Conservation (phyloP, 495 filamentous ascomycete species). For the Penicillium alfredii region DNA sequence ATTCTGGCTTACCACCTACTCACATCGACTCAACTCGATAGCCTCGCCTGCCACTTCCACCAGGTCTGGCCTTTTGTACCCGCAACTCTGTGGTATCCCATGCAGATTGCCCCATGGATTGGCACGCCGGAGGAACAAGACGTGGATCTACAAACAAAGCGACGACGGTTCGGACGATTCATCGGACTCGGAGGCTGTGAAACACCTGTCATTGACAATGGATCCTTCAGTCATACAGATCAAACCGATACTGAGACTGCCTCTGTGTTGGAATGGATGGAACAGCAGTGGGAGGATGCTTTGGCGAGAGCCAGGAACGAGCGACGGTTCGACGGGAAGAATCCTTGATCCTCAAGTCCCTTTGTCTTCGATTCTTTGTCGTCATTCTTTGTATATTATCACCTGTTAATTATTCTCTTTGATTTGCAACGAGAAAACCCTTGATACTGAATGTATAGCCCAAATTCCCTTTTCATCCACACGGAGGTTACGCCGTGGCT, state of each 20-base stretch:
- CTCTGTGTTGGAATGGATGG: constrained; percentile 19
- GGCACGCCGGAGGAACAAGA: constrained; percentile 15
- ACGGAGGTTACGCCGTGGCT: too few relatives aligned
- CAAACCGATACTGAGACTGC: constrained; percentile 8
- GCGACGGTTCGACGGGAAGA: background rate
- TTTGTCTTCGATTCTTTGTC: too few relatives aligned
- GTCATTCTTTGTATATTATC: too few relatives aligned
- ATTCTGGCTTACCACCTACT: constrained; percentile 70
- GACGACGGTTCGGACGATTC: constrained; percentile 57
- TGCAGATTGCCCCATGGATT: constrained; percentile 39
- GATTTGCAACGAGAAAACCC: too few relatives aligned
- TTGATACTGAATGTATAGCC: too few relatives aligned
- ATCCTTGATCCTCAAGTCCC: too few relatives aligned
- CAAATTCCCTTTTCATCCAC: too few relatives aligned
- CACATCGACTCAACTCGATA: constrained; percentile 62
- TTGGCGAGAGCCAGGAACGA: constrained; percentile 28
- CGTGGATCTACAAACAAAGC: constrained; percentile 51
- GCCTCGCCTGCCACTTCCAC: constrained; percentile 68
- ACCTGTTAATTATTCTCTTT: too few relatives aligned
- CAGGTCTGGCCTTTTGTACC: constrained; percentile 52
- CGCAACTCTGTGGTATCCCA: constrained; percentile 59
- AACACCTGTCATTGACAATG: constrained; percentile 31
- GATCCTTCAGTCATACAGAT: too few relatives aligned
- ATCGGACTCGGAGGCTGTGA: constrained; percentile 63
- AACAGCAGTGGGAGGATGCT: constrained; percentile 23